Base-by-base conservation (phyloP, 805 yeast genomes). In the Pichia insulana region DNA sequence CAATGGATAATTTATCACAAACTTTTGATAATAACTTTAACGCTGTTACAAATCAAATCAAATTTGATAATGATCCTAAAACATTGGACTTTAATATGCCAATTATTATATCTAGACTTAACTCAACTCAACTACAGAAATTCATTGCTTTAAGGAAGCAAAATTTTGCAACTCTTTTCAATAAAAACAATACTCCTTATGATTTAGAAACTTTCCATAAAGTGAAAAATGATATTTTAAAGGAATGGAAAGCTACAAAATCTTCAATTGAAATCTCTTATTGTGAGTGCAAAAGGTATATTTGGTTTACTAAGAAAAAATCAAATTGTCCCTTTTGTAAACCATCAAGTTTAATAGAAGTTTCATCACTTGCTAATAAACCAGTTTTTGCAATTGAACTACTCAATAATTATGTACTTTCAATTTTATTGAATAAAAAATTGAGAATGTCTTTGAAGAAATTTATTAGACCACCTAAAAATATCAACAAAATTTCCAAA, bases 381-480 rank as follows among this genome's bases (percentile, higher is more conserved):
- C 25, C 12, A 12, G 7, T 26, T 2, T 36, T 36, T 32, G 19
- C 34, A 17, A 36, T 41, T 36, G 44, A 36, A n/a, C 30, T 34
- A 20, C 34, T 42, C 9, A 34, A 38, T 34, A 35, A 38, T 30
- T 39, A 28, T n/a, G 30, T 42, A 13, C 11, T 38, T 8, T 34
- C 45, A 13, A 42, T 42, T 27, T 30, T 42, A 31, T 12, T 42
- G 7, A 42, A 37, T 34, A 42, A 38, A 34, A 30, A 34, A 25
- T 19, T 42, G 15, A 42, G 45, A 38, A 22, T 26, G 2, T 42
- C 15, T 15, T 18, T 42, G 3, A 42, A 34, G 16, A 42, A 38
- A 19, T 37, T 30, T 20, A 27, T 42, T 4, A 36, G 34, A 32
- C 28, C 37, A 13, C 35, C 45, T 6, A 42, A 42, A 15, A 28